Evolutionary conservation across 192 early-diverging fungal species (phyloP).

Genomic region (Kickxella alabastrina): DNA sequence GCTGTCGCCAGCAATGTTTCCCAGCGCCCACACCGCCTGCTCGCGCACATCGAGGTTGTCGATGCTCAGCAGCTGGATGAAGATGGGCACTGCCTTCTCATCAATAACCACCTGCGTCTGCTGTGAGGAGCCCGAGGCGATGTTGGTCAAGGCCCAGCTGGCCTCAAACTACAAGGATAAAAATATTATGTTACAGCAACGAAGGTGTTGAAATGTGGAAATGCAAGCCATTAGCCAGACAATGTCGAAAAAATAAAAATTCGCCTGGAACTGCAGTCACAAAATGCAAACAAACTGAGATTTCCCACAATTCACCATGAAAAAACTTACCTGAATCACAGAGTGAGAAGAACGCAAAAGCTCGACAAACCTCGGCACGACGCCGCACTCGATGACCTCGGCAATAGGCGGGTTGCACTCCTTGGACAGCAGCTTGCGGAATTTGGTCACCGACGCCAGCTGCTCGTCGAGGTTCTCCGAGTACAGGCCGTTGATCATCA

Average conservation of each 20-base stretch:
- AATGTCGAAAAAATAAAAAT: background rate
- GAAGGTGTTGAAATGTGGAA: slow-evolving; percentile 5
- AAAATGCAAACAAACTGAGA: slow-evolving; percentile 35
- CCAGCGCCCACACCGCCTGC: slow-evolving; percentile 99
- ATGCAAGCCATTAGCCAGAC: no score
- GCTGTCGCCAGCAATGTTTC: slow-evolving; percentile 98
- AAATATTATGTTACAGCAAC: no score
- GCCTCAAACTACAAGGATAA: slow-evolving; percentile 82
- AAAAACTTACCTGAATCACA: slow-evolving; percentile 73
- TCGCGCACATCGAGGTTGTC: slow-evolving; percentile 86
- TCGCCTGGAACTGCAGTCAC: no score
- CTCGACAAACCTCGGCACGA: slow-evolving; percentile 93
- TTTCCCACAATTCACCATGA: slow-evolving; percentile 6
- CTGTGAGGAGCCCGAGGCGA: slow-evolving; percentile 90
- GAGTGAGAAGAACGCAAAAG: slow-evolving; percentile 82
- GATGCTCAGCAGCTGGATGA: slow-evolving; percentile 83
- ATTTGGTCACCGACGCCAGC: slow-evolving; percentile 75
- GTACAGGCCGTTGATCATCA: slow-evolving; percentile 76
- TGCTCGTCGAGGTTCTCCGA: slow-evolving; percentile 77
- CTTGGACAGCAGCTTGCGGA: slow-evolving; percentile 92
- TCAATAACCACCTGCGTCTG: slow-evolving; percentile 95
- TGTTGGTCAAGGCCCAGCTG: slow-evolving; percentile 99
- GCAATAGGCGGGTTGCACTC: slow-evolving; percentile 96
- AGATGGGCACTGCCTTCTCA: slow-evolving; percentile 86
- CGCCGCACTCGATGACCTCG: slow-evolving; percentile 88